Evolutionary conservation across 768 basidiomycete genomes (phyloP).

Genomic region (Suillus placidus): DNA sequence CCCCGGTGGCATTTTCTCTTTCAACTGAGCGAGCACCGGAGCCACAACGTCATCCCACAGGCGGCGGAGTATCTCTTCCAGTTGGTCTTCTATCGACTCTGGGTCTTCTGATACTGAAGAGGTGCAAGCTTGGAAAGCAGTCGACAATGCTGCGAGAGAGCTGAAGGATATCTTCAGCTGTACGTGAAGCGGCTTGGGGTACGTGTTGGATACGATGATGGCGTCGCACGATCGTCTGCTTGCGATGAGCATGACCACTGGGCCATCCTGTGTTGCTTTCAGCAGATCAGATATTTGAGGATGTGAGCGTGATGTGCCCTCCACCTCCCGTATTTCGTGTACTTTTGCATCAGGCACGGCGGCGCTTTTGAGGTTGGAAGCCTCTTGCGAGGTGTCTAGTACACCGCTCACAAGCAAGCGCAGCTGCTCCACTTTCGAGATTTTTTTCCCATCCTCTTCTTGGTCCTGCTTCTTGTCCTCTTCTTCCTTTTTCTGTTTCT

Average conservation of each 20-base stretch:
- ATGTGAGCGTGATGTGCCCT: background rate
- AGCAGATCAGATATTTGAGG: background rate
- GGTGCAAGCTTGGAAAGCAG: background rate
- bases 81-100: background rate
- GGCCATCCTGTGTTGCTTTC: background rate
- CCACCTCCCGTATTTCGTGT: background rate
- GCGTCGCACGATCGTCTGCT: background rate
- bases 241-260: background rate
- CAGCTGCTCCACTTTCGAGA: background rate
- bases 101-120: background rate
- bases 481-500: background rate
- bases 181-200: background rate
- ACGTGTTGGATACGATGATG: background rate
- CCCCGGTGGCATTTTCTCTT: background rate
- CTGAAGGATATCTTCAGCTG: background rate
- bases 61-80: background rate
- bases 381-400: background rate
- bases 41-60: conserved; percentile 10
- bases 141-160: background rate
- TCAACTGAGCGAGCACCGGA: conserved; percentile 7
- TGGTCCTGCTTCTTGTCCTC: background rate
- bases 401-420: background rate
- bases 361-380: background rate
- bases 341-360: background rate
- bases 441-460: background rate